Conservation (phyloP, 192 early-diverging fungal species). For the Cetraspora pellucida region DNA sequence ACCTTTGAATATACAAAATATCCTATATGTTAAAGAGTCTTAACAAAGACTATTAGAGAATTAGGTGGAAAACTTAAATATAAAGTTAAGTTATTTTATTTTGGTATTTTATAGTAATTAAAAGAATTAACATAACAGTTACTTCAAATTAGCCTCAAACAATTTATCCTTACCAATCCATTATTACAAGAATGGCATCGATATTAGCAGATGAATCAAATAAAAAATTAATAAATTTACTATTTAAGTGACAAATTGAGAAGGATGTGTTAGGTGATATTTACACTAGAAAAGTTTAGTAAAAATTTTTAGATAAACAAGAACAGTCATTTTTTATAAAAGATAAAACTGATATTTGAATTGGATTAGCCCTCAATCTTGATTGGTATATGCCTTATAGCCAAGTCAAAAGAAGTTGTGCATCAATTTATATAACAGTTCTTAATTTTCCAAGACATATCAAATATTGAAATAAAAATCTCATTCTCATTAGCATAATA, state of each 20-base stretch:
- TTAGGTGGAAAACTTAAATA: no score
- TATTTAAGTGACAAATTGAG: neutral
- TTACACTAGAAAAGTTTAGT: neutral
- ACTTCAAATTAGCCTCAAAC: no score
- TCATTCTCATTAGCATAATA: neutral
- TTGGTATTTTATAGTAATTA: no score
- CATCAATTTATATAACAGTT: neutral
- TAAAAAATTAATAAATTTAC: neutral
- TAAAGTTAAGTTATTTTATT: no score
- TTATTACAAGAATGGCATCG: no score
- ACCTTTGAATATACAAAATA: no score
- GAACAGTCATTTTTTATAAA: neutral
- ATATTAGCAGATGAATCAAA: no score
- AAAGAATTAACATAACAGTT: no score
- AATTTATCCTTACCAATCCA: no score
- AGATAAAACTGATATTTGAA: neutral
- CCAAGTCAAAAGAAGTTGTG: neutral
- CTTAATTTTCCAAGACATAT: neutral
- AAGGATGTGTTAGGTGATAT: neutral
- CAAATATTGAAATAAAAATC: neutral
- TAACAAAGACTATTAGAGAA: no score
- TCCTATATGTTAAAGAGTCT: no score
- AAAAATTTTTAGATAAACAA: neutral
- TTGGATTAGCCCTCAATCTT: slow-evolving; percentile 17
- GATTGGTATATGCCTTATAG: neutral